Evolutionary conservation across 805 yeast species (phyloP).

Genomic region (Scheffersomyces stipitis): DNA sequence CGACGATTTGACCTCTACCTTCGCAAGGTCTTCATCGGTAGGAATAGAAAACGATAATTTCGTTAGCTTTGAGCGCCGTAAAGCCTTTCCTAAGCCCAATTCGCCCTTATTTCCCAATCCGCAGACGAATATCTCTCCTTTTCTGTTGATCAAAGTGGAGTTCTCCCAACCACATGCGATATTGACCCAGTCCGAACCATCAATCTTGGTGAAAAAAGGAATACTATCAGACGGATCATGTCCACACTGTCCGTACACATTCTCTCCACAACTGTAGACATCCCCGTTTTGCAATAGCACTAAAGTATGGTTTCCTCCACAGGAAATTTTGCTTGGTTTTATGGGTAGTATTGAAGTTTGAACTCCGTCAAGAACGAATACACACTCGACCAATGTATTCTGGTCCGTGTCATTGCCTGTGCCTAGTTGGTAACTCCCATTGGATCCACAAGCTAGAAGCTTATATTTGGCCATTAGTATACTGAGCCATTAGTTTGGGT

Average conservation of each 20-base stretch:
- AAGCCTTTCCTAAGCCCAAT: conserved; percentile 49
- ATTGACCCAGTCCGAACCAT: conserved; percentile 36
- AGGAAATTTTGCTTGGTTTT: conserved; percentile 47
- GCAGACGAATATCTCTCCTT: conserved; percentile 45
- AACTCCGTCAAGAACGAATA: conserved; percentile 10
- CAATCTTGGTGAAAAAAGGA: conserved; percentile 15
- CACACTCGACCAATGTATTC: conserved; percentile 14
- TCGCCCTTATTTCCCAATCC: conserved; percentile 78
- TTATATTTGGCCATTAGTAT: conserved; percentile 8
- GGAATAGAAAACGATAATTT: conserved; percentile 2
- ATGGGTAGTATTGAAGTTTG: conserved; percentile 8
- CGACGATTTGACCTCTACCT: conserved; percentile 30
- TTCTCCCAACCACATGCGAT: conserved; percentile 83
- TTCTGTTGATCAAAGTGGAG: conserved; percentile 47
- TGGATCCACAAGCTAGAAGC: conserved; percentile 74
- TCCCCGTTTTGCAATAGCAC: conserved; percentile 54
- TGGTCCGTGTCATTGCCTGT: conserved; percentile 49
- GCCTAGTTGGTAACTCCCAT: conserved; percentile 79
- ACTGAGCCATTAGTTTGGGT: too few relatives aligned
- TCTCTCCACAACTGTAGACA: conserved; percentile 61
- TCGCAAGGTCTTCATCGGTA: background rate
- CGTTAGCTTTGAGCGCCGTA: conserved; percentile 7
- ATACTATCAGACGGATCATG: conserved; percentile 6
- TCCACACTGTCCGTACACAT: conserved; percentile 55
- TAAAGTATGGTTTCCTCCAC: conserved; percentile 89